These are phyloP conservation scores for Krasilnikovozyma curviuscula DNA, from an alignment of 768 basidiomycete genomes.

Conservation along the genomic window DNA sequence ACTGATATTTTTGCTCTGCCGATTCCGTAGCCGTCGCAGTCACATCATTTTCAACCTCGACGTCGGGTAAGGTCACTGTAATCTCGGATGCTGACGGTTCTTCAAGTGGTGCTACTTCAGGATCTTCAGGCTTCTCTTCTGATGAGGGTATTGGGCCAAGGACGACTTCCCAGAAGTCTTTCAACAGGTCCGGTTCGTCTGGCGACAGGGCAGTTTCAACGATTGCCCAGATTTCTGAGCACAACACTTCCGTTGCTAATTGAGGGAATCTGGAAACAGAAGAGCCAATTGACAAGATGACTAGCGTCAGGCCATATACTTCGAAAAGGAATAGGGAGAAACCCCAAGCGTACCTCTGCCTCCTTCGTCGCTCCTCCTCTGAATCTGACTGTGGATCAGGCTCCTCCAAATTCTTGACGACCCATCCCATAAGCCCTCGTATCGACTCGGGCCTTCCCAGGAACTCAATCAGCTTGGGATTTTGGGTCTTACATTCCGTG, in stretches of 20 bases:
- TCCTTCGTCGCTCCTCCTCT: constrained; percentile 54
- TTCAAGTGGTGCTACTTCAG: neutral
- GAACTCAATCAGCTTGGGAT: constrained; percentile 70
- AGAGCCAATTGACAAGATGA: neutral
- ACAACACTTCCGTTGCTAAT: constrained; percentile 81
- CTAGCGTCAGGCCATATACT: neutral
- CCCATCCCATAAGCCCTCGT: constrained; percentile 60
- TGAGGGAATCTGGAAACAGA: constrained; percentile 55
- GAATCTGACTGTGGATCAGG: constrained; percentile 32
- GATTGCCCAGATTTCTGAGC: constrained; percentile 88
- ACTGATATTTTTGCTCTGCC: too few relatives aligned
- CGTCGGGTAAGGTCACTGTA: neutral
- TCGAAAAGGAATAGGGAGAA: neutral
- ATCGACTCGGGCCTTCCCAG: constrained; percentile 65
- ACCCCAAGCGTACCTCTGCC: constrained; percentile 42
- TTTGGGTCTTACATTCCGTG: constrained; percentile 88
- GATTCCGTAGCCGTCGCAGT: neutral
- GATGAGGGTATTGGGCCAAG: constrained; percentile 10
- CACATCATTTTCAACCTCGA: neutral
- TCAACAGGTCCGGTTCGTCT: constrained; percentile 48
- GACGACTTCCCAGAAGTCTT: constrained; percentile 75
- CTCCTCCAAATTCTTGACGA: constrained; percentile 21
- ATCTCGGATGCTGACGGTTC: neutral
- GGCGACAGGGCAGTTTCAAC: constrained; percentile 68
- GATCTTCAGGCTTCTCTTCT: neutral